Evolutionary conservation across 768 basidiomycete genomes (phyloP), one percentile per base, ranked within the genome.

Genomic region (Psilocybe tampanensis): DNA sequence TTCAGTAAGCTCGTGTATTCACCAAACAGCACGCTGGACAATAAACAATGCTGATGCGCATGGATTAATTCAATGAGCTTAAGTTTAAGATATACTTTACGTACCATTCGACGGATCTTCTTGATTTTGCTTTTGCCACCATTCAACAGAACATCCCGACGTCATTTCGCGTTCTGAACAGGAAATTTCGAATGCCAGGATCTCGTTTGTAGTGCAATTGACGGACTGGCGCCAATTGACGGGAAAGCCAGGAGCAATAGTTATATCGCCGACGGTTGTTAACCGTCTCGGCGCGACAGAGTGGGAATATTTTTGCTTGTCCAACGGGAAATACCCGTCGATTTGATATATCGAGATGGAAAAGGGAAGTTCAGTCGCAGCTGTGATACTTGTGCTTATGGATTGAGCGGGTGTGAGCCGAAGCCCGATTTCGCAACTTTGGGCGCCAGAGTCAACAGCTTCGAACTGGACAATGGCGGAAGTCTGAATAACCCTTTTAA

Each of bases 261-360:
- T 18, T n/a, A 39, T 8, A 6, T 39, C 32, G 7, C 33, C 54
- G 5, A 55, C 7, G 12, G 13, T 48, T 19, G 17, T 21, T 12
- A 39, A n/a, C 5, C 26, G 22, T 26, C 39, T 19, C n/a, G 52
- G 43, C 18, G 21, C 33, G n/a, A 29, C 13, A n/a, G 47, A n/a
- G 26, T 48, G 47, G 5, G n/a, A 15, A 12, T 13, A n/a, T 29
- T 13, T 33, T 18, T 18, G 9, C 12, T n/a, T 9, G n/a, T 32
- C 47, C 15, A 41, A 44, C 32, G 33, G n/a, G 11, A 1, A 4
- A 8, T 24, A 12, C 15, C 11, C 18, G 24, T 54, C 42, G 11
- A 55, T 17, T 23, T 33, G 47, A 32, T 55, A 49, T 13, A 55
- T 32, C 26, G 47, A 41, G 22, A 55, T 29, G 23, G n/a, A 55